Conservation (phyloP, 768 basidiomycete genomes). For the Clitopilus passeckerianus region DNA sequence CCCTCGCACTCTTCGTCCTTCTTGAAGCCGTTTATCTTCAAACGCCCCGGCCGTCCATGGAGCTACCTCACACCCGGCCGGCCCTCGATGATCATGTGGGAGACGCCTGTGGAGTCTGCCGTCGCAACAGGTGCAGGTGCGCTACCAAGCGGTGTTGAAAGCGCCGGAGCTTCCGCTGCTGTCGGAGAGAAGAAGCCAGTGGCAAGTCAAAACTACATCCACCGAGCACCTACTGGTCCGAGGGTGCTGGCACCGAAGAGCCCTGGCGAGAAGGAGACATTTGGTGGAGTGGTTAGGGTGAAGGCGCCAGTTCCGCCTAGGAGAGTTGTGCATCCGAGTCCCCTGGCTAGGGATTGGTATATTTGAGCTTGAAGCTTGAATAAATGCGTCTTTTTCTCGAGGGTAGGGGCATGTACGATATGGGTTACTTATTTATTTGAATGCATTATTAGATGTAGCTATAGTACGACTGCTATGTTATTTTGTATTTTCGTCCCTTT, state of each 20-base stretch:
- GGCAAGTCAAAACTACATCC: neutral
- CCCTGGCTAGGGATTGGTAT: too few relatives aligned
- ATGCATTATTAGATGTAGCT: too few relatives aligned
- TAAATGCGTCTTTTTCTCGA: too few relatives aligned
- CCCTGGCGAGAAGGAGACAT: neutral
- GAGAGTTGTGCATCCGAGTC: neutral
- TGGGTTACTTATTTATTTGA: too few relatives aligned
- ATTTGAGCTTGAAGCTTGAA: too few relatives aligned
- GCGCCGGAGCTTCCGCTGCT: neutral
- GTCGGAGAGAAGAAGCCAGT: neutral
- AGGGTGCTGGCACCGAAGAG: neutral
- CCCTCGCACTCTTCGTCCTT: too few relatives aligned
- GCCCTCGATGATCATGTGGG: conserved; percentile 3
- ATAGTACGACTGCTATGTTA: too few relatives aligned
- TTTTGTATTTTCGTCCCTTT: too few relatives aligned
- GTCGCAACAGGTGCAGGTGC: too few relatives aligned
- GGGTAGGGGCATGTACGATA: too few relatives aligned
- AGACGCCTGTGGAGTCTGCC: conserved; percentile 2
- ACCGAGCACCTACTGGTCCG: neutral
- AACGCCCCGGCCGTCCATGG: conserved; percentile 1
- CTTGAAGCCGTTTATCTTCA: neutral
- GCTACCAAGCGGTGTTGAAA: too few relatives aligned
- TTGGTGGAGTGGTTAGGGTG: neutral
- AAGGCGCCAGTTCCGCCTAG: neutral
- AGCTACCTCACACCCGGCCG: conserved; percentile 4